Conservation (phyloP, 2,329 filamentous ascomycete genomes). For the Exophiala spinifera region DNA sequence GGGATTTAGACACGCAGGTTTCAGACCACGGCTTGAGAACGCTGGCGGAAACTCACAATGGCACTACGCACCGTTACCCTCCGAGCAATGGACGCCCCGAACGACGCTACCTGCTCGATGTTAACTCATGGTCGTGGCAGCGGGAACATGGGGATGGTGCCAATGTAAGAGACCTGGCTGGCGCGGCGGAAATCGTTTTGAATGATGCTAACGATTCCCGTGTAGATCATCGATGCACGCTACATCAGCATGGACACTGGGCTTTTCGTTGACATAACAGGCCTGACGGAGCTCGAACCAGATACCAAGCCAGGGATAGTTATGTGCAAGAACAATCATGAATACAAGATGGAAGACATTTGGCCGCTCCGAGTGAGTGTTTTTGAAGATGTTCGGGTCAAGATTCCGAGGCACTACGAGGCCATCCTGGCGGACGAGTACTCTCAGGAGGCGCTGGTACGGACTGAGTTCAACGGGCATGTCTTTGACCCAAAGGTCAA, state of each 20-base stretch:
- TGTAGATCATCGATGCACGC: conserved; percentile 69
- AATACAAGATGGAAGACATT: conserved; percentile 66
- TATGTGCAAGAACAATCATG: conserved; percentile 78
- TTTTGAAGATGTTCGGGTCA: conserved; percentile 70
- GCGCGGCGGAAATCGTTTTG: neutral
- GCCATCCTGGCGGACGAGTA: conserved; percentile 42
- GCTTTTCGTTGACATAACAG: conserved; percentile 81
- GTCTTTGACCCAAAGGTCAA: neutral
- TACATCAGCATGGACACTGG: conserved; percentile 77
- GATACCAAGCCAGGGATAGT: conserved; percentile 61
- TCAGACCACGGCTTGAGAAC: conserved; percentile 63
- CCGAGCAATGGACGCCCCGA: conserved; percentile 40
- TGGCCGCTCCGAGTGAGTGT: conserved; percentile 71
- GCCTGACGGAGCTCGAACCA: conserved; percentile 65
- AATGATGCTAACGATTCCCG: neutral
- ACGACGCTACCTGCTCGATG: conserved; percentile 66
- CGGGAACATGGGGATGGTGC: conserved; percentile 62
- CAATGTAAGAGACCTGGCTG: conserved; percentile 46
- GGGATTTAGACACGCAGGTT: conserved; percentile 77
- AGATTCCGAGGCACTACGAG: conserved; percentile 56
- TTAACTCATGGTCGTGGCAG: conserved; percentile 68
- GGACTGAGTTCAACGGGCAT: conserved; percentile 23
- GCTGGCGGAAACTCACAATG: conserved; percentile 65
- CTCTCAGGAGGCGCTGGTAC: conserved; percentile 35
- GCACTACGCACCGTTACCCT: conserved; percentile 56